Base-by-base conservation (phyloP, 225 moss, liverwort and hornwort genomes). In the Marchantia paleacea region DNA sequence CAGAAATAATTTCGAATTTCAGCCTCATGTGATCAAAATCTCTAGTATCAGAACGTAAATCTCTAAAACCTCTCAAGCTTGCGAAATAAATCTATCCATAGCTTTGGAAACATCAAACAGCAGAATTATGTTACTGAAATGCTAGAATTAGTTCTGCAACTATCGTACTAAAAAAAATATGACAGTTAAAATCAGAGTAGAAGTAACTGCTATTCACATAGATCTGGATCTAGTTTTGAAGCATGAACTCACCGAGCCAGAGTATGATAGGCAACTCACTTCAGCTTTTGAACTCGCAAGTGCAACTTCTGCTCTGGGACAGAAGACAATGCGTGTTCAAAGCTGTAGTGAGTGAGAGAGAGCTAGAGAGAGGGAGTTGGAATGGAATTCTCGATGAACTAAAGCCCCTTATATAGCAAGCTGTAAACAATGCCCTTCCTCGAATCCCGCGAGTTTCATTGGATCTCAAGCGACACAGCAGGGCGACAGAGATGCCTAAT, bases 241-340 rank as follows among this genome's bases (percentile, higher is more conserved):
- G 39, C 39, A 39, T 2, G 55, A 19, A 15, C 61, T 19, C 19
- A 61, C 61, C 61, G 19, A 18, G 16, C 22, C 19, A 18, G 61
- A 61, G 61, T 2, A 61, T 18, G n/a, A 6, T 19, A 18, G 61
- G 19, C 18, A 22, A 22, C 61, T 61, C 61, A 15, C 61, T 61
- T 22, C 19, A 61, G 20, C 18, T 10, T 61, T 61, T 19, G 61
- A 61, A 61, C 61, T 61, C 22, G 18, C 61, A 61, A 61, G 61
- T 39, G 39, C 39, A 39, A 39, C 18, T 22, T 18, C 61, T 61
- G 61, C 61, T 7, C 1, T 61, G 0, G 5, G 61, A 61, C 61
- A 61, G 61, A 61, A 61, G 61, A n/a, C 61, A 61, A 61, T 61
- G 61, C 16, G 61, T 22, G 61, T 61, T 61, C 61, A 61, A 61